phyloP scores from a whole-genome alignment of 1,139 yeast species.

The Starmera stellimalicola region DNA sequence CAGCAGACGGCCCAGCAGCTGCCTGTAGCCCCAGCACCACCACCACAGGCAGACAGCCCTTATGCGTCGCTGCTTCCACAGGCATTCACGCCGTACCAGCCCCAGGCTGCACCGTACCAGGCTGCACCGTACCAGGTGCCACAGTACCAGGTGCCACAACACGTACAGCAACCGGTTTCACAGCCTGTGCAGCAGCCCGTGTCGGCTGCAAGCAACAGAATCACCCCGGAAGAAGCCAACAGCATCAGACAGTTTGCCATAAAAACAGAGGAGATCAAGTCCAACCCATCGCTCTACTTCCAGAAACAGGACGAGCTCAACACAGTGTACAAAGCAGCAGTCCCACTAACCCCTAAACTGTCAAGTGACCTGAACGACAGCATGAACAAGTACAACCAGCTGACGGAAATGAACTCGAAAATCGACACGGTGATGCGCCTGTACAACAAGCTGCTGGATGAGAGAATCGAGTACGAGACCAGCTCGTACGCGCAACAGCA shows the following conservation, averaged over 20 bases:
- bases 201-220: conserved; percentile 13
- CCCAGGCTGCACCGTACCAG: conserved; percentile 3
- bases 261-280: conserved; percentile 45
- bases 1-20: conserved; percentile 7
- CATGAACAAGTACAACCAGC: conserved; percentile 55
- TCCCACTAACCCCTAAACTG: conserved; percentile 65
- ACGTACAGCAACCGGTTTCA: conserved; percentile 6
- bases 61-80: conserved; percentile 17
- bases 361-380: conserved; percentile 56
- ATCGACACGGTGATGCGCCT: conserved; percentile 68
- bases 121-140: conserved; percentile 10
- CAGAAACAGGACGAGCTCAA: conserved; percentile 27
- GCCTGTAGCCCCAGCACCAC: conserved; percentile 4
- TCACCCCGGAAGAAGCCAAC: conserved; percentile 55
- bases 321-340: conserved; percentile 48
- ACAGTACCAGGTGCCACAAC: conserved; percentile 15
- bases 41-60: conserved; percentile 8
- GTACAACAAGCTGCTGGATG: conserved; percentile 73
- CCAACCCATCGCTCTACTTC: conserved; percentile 45
- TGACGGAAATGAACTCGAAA: conserved; percentile 75
- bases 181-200: conserved; percentile 7
- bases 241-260: conserved; percentile 64
- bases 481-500: conserved; percentile 4
- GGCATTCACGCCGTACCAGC: conserved; percentile 10
- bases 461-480: conserved; percentile 30